Base-by-base conservation (phyloP, 345 rosid genomes). In the Gossypium bickii region DNA sequence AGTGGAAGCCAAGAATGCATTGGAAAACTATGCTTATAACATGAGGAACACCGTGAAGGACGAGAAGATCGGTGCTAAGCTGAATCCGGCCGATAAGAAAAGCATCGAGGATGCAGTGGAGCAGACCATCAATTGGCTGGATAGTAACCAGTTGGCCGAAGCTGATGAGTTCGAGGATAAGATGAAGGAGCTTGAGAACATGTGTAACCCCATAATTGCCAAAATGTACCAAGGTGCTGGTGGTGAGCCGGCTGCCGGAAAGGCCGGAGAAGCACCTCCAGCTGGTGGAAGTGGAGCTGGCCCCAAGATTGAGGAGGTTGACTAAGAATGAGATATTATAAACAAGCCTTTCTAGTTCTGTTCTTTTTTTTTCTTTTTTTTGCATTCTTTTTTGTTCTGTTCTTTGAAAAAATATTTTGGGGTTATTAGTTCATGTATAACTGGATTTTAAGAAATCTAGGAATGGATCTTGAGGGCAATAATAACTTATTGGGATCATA, bases 31-130 rank as follows among this genome's bases (percentile, higher is more conserved):
- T 38, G 82, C 85, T 0, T 85, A 85, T 78, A 83, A 85, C 85
- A 83, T 87, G 88, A 85, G 90, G 68, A 87, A 87, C 72, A 85
- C 86, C 0, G 73, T 83, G 13, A 77, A 45, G 16, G 89, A 85
- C 5, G 90, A 83, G 76, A 87, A 87, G 80, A 85, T 85, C 12
- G 82, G 82, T 13, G 82, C 80, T 22, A 87, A 87, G 70, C 83
- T 87, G 16, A 60, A 84, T 1, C 70, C 85, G 2, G 80, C 66
- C 0, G 89, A 83, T 58, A 87, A 85, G 82, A 79, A 83, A 79
- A 87, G 80, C 72, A 84, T 87, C 1, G 91, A 87, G 48, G 89
- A 87, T 47, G 74, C 86, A 0, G 78, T 86, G 22, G 87, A 82
- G 27, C 25, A 74, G 15, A 82, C 90, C 27, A 81, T 87, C 51